Percentiles rank a stretch among this genome's conserved stretches.
Evolutionary conservation across 352 stramenopile species (phyloP).

Genomic region (Pythium brachiatum): DNA sequence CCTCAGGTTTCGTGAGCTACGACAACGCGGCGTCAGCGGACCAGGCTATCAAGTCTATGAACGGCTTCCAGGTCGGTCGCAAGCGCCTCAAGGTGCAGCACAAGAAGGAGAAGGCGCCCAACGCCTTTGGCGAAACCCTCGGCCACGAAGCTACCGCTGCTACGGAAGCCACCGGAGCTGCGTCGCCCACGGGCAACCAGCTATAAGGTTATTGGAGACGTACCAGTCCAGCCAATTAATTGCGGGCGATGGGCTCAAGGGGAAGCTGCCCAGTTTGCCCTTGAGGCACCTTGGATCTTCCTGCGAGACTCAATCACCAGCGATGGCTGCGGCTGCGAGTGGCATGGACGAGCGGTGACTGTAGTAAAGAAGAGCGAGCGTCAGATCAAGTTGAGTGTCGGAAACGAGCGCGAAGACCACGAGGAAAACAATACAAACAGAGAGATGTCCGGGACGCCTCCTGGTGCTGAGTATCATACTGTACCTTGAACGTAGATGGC

Average conservation of each 20-base stretch:
- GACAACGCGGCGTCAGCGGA: slow-evolving; percentile 91
- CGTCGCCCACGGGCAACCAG: slow-evolving; percentile 31
- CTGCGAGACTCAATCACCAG: no score
- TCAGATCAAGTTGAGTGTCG: slow-evolving; percentile 1
- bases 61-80: slow-evolving; percentile 95
- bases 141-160: slow-evolving; percentile 49
- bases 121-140: slow-evolving; percentile 60
- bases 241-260: neutral
- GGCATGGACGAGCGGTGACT: neutral
- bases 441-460: no score
- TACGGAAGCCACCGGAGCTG: slow-evolving; percentile 38
- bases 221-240: neutral
- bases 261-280: no score
- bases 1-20: slow-evolving; percentile 95
- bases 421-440: neutral
- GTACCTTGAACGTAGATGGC: neutral
- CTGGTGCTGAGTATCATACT: neutral
- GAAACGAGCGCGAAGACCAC: neutral
- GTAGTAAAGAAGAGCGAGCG: neutral
- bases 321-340: no score
- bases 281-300: no score
- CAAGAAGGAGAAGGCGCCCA: slow-evolving; percentile 88
- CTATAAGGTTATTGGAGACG: slow-evolving; percentile 20
- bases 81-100: slow-evolving; percentile 97
- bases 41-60: slow-evolving; percentile 93